These are phyloP conservation scores for Cyberlindnera misumaiensis DNA, from an alignment of 805 yeast genomes.

Conservation along the genomic window DNA sequence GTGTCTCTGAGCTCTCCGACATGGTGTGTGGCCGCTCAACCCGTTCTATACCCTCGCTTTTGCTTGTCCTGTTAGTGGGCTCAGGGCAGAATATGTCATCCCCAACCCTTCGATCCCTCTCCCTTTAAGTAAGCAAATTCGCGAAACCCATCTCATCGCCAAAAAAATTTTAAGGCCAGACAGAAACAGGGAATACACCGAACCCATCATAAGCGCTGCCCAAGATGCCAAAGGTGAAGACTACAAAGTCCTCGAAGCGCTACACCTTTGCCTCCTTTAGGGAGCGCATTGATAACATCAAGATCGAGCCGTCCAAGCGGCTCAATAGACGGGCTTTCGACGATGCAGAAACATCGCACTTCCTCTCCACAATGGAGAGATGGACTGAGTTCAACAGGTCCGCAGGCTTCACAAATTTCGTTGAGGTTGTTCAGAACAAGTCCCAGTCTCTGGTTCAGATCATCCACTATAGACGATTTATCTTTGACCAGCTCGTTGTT, in stretches of 20 bases:
- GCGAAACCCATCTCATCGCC: neutral
- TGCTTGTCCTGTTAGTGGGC: too few relatives aligned
- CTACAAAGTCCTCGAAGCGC: slow-evolving; percentile 43
- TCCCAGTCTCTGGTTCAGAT: slow-evolving; percentile 76
- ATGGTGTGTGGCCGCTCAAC: too few relatives aligned
- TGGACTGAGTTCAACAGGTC: slow-evolving; percentile 87
- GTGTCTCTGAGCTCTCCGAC: slow-evolving; percentile 4
- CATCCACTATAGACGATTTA: slow-evolving; percentile 57
- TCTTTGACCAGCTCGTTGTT: slow-evolving; percentile 45
- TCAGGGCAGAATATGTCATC: too few relatives aligned
- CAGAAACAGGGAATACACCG: neutral
- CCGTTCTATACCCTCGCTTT: too few relatives aligned
- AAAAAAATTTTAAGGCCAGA: slow-evolving; percentile 2
- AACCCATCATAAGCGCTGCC: too few relatives aligned
- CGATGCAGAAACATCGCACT: slow-evolving; percentile 70
- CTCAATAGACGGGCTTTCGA: slow-evolving; percentile 56
- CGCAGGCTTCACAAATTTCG: slow-evolving; percentile 58
- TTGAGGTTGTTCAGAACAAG: slow-evolving; percentile 44
- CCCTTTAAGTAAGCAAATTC: too few relatives aligned
- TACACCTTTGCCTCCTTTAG: slow-evolving; percentile 71
- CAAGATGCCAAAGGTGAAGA: slow-evolving; percentile 20
- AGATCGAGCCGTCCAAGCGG: slow-evolving; percentile 67
- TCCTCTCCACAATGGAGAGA: slow-evolving; percentile 68
- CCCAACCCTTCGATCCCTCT: too few relatives aligned
- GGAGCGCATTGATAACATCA: slow-evolving; percentile 76